A percentile compares a stretch with the other conserved stretches of the same genome.
These are phyloP conservation scores for Chrysosporium keratinophilum DNA, from an alignment of 2,329 filamentous ascomycete genomes.

Conservation along the genomic window DNA sequence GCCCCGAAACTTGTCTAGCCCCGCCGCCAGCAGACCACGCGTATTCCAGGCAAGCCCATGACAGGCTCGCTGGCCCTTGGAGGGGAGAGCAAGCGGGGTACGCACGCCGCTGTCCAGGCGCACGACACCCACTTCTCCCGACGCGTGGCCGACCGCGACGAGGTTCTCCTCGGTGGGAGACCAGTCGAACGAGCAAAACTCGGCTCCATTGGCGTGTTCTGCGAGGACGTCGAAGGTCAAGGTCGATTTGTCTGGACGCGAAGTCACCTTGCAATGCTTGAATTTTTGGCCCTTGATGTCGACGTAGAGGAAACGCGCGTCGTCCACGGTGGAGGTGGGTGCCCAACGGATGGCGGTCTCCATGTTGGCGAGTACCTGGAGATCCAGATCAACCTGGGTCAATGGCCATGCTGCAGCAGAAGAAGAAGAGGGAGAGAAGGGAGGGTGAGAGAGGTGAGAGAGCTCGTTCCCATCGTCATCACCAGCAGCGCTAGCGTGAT, in stretches of 20 bases:
- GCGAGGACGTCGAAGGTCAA: slow-evolving; percentile 46
- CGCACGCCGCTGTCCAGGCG: slow-evolving; percentile 44
- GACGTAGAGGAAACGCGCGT: slow-evolving; percentile 51
- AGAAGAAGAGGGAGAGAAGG: too few relatives aligned
- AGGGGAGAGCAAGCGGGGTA: slow-evolving; percentile 43
- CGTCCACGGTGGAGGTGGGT: slow-evolving; percentile 43
- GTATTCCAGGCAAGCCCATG: slow-evolving; percentile 54
- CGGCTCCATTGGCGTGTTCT: slow-evolving; percentile 46
- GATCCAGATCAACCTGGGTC: slow-evolving; percentile 5
- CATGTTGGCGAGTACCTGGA: slow-evolving; percentile 30
- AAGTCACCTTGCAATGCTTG: slow-evolving; percentile 45
- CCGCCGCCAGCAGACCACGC: slow-evolving; percentile 49
- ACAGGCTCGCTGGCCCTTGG: slow-evolving; percentile 53
- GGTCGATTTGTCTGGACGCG: slow-evolving; percentile 26
- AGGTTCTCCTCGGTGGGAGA: slow-evolving; percentile 48
- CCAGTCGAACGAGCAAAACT: slow-evolving; percentile 58
- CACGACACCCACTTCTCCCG: slow-evolving; percentile 51
- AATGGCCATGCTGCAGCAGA: slow-evolving; percentile 5
- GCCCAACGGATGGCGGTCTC: slow-evolving; percentile 56
- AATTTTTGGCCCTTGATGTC: slow-evolving; percentile 52
- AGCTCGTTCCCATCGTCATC: neutral
- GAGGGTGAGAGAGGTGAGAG: neutral
- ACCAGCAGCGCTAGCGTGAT: neutral
- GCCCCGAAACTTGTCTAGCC: slow-evolving; percentile 52
- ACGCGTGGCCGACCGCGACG: slow-evolving; percentile 51